phyloP scores from a whole-genome alignment of 2,329 filamentous ascomycete genomes.

The Penicillium sp. region DNA sequence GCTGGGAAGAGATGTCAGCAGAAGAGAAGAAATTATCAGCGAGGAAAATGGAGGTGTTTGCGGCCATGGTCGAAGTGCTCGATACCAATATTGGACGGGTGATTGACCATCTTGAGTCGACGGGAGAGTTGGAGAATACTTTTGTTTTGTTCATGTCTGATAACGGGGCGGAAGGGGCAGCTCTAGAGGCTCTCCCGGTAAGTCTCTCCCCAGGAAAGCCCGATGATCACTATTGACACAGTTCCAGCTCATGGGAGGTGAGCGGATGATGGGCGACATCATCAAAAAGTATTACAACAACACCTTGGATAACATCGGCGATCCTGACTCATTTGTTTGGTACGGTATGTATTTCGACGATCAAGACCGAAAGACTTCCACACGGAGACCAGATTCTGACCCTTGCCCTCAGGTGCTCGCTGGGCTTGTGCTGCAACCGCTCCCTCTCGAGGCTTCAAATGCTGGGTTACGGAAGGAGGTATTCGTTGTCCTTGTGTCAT shows the following conservation, averaged over 20 bases:
- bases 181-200: constrained; percentile 41
- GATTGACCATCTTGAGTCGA: constrained; percentile 47
- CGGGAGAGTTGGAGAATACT: constrained; percentile 52
- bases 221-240: background rate
- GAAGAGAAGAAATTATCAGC: constrained; percentile 42
- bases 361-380: background rate
- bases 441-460: background rate
- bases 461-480: background rate
- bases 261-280: constrained; percentile 44
- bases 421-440: background rate
- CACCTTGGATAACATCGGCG: constrained; percentile 49
- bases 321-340: constrained; percentile 51
- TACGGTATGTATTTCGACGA: constrained; percentile 36
- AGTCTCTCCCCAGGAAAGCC: background rate
- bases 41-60: constrained; percentile 53
- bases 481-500: constrained; percentile 27
- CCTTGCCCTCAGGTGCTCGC: background rate
- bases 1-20: constrained; percentile 12
- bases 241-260: constrained; percentile 10
- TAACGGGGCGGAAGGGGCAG: constrained; percentile 52
- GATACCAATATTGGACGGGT: constrained; percentile 51
- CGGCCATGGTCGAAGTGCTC: constrained; percentile 53
- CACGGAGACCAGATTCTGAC: background rate
- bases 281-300: constrained; percentile 53
- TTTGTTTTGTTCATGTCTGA: constrained; percentile 54